These are phyloP conservation scores for Gloeopeniophorella convolvens DNA, from an alignment of 768 basidiomycete genomes.

Conservation along the genomic window DNA sequence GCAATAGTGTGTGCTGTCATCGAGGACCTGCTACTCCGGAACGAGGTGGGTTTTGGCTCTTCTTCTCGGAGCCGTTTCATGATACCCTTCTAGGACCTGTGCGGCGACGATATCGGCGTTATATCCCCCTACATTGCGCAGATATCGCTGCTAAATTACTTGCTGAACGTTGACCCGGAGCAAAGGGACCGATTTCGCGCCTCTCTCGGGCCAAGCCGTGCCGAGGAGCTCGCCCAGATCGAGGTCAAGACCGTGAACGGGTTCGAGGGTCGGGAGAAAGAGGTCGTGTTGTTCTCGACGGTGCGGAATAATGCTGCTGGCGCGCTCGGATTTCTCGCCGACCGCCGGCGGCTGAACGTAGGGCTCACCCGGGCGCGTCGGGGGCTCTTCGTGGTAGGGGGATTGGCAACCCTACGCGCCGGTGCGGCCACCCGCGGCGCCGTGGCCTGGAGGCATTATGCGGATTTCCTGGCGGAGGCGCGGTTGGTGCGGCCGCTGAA, in stretches of 20 bases:
- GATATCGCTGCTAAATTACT: slow-evolving; percentile 63
- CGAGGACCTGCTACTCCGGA: slow-evolving; percentile 62
- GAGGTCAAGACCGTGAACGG: slow-evolving; percentile 94
- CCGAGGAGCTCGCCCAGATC: slow-evolving; percentile 55
- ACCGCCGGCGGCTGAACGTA: slow-evolving; percentile 81
- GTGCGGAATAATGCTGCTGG: slow-evolving; percentile 76
- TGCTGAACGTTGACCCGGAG: slow-evolving; percentile 51
- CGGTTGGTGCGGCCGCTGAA: slow-evolving; percentile 46
- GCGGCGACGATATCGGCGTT: slow-evolving; percentile 78
- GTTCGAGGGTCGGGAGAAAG: slow-evolving; percentile 91
- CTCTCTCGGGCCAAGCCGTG: slow-evolving; percentile 60
- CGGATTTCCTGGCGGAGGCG: slow-evolving; percentile 44
- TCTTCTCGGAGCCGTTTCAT: neutral
- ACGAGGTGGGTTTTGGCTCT: slow-evolving; percentile 1
- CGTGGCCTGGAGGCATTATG: slow-evolving; percentile 54
- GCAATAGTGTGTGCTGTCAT: slow-evolving; percentile 72
- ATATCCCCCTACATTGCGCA: slow-evolving; percentile 92
- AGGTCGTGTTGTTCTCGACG: slow-evolving; percentile 87
- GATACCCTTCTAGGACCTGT: slow-evolving; percentile 42
- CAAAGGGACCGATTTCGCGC: slow-evolving; percentile 47
- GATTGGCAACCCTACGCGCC: slow-evolving; percentile 52
- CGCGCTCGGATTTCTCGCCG: slow-evolving; percentile 83
- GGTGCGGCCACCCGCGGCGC: slow-evolving; percentile 31
- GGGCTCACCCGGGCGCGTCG: slow-evolving; percentile 85
- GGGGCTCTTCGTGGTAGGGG: slow-evolving; percentile 79